Evolutionary conservation across 2,329 filamentous ascomycete genomes (phyloP), one percentile per base, ranked within the genome.

Genomic region (Colletotrichum kahawae): DNA sequence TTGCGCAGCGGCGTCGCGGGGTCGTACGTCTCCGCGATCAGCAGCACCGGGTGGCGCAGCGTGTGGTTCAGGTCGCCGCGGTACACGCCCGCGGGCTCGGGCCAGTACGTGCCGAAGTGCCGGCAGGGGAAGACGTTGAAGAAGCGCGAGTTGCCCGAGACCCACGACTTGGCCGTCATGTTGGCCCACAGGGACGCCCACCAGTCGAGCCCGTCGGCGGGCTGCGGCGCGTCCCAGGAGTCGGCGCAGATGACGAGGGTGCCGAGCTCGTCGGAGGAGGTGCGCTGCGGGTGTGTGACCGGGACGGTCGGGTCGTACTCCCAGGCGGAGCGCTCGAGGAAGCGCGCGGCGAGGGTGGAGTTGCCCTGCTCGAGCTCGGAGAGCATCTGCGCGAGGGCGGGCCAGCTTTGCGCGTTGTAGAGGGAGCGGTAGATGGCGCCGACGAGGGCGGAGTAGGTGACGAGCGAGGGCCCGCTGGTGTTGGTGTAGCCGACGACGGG

Each of bases 1-100:
- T 89, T 89, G 7, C 87, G 83, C 57, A 89, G 78, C 6, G 88
- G 88, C 8, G 88, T 89, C 2, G 87, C 87, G 1, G 88, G 87
- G 71, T 89, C 88, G 71, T 89, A 86, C 7, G 85, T 86, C 81
- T 87, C 87, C 1, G 87, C 87, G 51, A 89, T 85, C 51, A 90
- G 81, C 51, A 89, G 78, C 4, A 89, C 79, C 1, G 88, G 87
- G 70, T 86, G 77, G 29, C 82, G 83, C 10, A 89, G 83, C 0
- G 85, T 85, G 63, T 83, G 78, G 78, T 87, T 86, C 33, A 89
- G 79, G 62, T 85, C 83, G 14, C 87, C 88, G 5, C 87, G 85
- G 76, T 85, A 89, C 7, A 87, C 86, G 70, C 88, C 88, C 1
- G 86, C 87, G 0, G 85, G 84, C 18, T 83, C 51, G 3, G 87